Evolutionary conservation across 2,329 filamentous ascomycete genomes (phyloP).

Genomic region (Fusarium secorum): DNA sequence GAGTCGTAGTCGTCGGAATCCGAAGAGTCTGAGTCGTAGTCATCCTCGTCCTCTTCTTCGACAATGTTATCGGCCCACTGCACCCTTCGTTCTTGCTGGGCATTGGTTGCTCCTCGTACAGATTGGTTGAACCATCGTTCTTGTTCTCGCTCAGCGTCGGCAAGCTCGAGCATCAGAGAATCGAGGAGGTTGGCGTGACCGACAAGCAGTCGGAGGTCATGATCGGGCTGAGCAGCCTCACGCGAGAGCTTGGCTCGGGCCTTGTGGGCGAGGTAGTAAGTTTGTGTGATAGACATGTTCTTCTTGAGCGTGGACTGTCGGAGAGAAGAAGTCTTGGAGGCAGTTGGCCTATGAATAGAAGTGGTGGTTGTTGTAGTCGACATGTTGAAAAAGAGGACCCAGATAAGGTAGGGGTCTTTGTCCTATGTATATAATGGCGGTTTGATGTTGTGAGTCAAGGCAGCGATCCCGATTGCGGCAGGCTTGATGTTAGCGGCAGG

Average conservation of each 20-base stretch:
- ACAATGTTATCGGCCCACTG: slow-evolving; percentile 86
- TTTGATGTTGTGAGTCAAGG: slow-evolving; percentile 41
- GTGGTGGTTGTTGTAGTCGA: slow-evolving; percentile 40
- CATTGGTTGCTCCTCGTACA: slow-evolving; percentile 74
- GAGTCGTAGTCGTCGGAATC: slow-evolving; percentile 59
- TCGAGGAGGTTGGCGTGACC: slow-evolving; percentile 99
- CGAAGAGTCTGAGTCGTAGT: slow-evolving; percentile 70
- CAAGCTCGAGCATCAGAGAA: slow-evolving; percentile 88
- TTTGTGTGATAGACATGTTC: slow-evolving; percentile 97
- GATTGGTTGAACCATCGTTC: slow-evolving; percentile 98
- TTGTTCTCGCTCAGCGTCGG: slow-evolving; percentile 93
- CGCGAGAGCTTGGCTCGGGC: slow-evolving; percentile 94
- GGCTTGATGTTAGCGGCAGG: slow-evolving; percentile 42
- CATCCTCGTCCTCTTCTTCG: slow-evolving; percentile 76
- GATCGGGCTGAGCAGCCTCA: slow-evolving; percentile 89
- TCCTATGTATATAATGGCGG: slow-evolving; percentile 39
- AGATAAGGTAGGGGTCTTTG: slow-evolving; percentile 27
- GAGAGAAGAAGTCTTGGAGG: slow-evolving; percentile 42
- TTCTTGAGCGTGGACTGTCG: slow-evolving; percentile 62
- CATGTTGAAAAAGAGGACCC: slow-evolving; percentile 40
- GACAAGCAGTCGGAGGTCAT: slow-evolving; percentile 93
- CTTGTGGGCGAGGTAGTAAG: slow-evolving; percentile 97
- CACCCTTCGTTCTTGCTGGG: slow-evolving; percentile 72
- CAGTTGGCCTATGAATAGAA: slow-evolving; percentile 38
- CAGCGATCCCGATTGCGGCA: slow-evolving; percentile 44